These are phyloP conservation scores for Ambrosiella beaveri DNA, from an alignment of 2,329 filamentous ascomycete species.

Conservation along the genomic window DNA sequence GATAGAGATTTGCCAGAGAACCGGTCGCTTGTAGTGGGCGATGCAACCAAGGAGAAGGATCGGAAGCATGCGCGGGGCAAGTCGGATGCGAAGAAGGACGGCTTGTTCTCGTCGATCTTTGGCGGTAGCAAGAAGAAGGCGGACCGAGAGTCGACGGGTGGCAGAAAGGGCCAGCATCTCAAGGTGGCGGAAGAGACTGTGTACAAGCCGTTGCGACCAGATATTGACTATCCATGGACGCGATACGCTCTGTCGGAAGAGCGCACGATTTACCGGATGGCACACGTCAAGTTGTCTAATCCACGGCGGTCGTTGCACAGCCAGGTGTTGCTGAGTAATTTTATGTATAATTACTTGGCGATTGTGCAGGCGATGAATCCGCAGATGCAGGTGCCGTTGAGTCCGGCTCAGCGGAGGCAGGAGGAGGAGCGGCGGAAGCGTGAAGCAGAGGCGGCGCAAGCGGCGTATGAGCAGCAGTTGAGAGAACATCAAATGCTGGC, in stretches of 20 bases:
- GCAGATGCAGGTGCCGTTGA: slow-evolving; percentile 77
- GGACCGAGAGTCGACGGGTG: slow-evolving; percentile 41
- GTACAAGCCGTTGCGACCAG: slow-evolving; percentile 56
- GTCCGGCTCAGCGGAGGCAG: slow-evolving; percentile 51
- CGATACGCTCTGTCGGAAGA: slow-evolving; percentile 91
- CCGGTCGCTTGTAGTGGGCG: slow-evolving; percentile 49
- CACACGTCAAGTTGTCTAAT: slow-evolving; percentile 97
- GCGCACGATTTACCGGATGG: slow-evolving; percentile 94
- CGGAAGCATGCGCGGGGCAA: slow-evolving; percentile 71
- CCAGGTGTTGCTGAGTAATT: slow-evolving; percentile 92
- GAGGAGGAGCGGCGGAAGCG: slow-evolving; percentile 37
- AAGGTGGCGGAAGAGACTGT: slow-evolving; percentile 64
- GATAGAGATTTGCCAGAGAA: slow-evolving; percentile 58
- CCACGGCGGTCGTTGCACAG: slow-evolving; percentile 80
- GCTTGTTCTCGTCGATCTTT: slow-evolving; percentile 88
- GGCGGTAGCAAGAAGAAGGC: slow-evolving; percentile 76
- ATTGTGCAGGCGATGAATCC: slow-evolving; percentile 99
- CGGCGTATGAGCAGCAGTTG: slow-evolving; percentile 30
- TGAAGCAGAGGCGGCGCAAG: slow-evolving; percentile 32
- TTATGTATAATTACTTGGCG: slow-evolving; percentile 98
- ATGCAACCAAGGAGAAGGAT: slow-evolving; percentile 26
- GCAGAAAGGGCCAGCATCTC: slow-evolving; percentile 56
- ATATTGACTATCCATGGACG: slow-evolving; percentile 92
- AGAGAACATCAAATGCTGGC: slow-evolving; percentile 27
- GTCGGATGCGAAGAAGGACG: slow-evolving; percentile 69